Conservation (phyloP, 2,329 filamentous ascomycete species). For the Venturia asperata region DNA sequence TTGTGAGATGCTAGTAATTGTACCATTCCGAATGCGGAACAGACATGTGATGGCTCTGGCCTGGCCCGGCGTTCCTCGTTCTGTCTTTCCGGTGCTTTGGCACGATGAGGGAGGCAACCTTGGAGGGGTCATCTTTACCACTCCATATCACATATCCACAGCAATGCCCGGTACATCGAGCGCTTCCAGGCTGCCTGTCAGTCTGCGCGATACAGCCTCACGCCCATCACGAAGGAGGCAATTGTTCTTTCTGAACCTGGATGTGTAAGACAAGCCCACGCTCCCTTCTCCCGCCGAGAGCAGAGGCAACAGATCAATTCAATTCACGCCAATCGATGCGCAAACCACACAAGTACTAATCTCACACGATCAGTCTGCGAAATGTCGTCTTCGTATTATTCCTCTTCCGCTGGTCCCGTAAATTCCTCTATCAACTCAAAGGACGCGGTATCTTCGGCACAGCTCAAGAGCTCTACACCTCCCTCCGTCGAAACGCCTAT, state of each 20-base stretch:
- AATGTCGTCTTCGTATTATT: slow-evolving; percentile 89
- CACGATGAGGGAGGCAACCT: neutral
- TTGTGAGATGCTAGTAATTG: no score
- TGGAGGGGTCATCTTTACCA: neutral
- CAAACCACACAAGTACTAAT: slow-evolving; percentile 4
- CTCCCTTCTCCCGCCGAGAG: slow-evolving; percentile 14
- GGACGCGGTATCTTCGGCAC: slow-evolving; percentile 83
- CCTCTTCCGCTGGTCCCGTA: slow-evolving; percentile 73
- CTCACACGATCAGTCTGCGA: slow-evolving; percentile 52
- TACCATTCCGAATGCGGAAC: no score
- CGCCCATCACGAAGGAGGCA: slow-evolving; percentile 50
- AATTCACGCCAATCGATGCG: neutral
- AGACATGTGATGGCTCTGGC: slow-evolving; percentile 2
- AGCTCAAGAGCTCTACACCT: slow-evolving; percentile 63
- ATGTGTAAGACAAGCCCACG: slow-evolving; percentile 64
- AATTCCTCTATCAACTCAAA: slow-evolving; percentile 73
- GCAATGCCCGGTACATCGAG: slow-evolving; percentile 33
- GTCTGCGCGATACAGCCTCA: slow-evolving; percentile 60
- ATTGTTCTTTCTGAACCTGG: slow-evolving; percentile 54
- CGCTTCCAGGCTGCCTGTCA: slow-evolving; percentile 62
- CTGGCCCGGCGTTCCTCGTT: neutral
- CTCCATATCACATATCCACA: neutral
- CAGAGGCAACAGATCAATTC: neutral
- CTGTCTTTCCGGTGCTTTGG: neutral
- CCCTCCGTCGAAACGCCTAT: slow-evolving; percentile 67